These are phyloP conservation scores for Clavispora carvajalis DNA, from an alignment of 805 yeast species.

Conservation along the genomic window DNA sequence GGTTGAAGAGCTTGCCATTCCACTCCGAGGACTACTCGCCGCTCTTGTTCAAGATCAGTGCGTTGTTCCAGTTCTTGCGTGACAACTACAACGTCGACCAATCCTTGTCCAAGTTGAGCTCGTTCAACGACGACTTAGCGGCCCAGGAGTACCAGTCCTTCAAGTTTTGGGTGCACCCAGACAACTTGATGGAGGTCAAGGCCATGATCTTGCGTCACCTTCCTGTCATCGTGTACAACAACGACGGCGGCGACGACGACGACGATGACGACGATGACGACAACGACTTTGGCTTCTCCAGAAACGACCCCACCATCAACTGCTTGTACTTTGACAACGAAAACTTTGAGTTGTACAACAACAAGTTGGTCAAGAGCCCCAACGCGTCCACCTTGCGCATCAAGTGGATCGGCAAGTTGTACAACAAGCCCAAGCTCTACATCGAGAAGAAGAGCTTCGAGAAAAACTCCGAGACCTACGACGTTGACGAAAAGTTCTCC, in stretches of 20 bases:
- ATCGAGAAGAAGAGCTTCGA: slow-evolving; percentile 77
- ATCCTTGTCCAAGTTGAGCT: slow-evolving; percentile 45
- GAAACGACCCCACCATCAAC: slow-evolving; percentile 64
- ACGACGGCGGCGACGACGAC: slow-evolving; percentile 51
- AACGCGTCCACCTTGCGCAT: slow-evolving; percentile 74
- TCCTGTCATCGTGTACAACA: slow-evolving; percentile 78
- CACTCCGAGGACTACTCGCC: slow-evolving; percentile 96
- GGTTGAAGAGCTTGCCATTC: slow-evolving; percentile 83
- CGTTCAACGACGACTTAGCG: slow-evolving; percentile 35
- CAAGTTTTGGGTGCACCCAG: slow-evolving; percentile 97
- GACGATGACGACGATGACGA: slow-evolving; percentile 26
- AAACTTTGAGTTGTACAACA: slow-evolving; percentile 78
- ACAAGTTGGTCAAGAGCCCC: slow-evolving; percentile 66
- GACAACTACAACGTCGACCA: slow-evolving; percentile 57
- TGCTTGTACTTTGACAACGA: slow-evolving; percentile 84
- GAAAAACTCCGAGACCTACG: slow-evolving; percentile 46
- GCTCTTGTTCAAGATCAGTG: slow-evolving; percentile 73
- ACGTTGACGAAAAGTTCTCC: slow-evolving; percentile 56
- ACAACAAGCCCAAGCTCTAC: slow-evolving; percentile 69
- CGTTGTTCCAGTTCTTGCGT: slow-evolving; percentile 74
- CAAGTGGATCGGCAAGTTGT: slow-evolving; percentile 85
- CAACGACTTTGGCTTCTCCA: slow-evolving; percentile 10
- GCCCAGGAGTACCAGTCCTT: slow-evolving; percentile 52
- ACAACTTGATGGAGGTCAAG: slow-evolving; percentile 93
- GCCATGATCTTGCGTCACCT: slow-evolving; percentile 90